Evolutionary conservation across 805 yeast species (phyloP).

Genomic region (Sugiyamaella marilandica): DNA sequence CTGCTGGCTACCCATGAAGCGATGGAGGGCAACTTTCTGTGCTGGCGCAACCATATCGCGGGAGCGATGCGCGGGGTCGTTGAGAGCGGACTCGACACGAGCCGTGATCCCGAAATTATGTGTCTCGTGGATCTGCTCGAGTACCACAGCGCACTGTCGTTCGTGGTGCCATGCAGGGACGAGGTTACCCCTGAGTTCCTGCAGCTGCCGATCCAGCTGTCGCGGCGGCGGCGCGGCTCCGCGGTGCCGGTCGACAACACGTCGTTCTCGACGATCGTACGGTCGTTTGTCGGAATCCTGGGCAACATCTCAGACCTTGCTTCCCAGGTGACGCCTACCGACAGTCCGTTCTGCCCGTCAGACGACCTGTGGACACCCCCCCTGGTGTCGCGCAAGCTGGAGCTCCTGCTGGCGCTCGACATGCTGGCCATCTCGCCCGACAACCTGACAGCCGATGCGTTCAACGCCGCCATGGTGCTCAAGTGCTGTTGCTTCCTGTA

Average conservation of each 20-base stretch:
- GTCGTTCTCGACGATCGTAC: slow-evolving; percentile 2
- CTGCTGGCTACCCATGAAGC: slow-evolving; percentile 18
- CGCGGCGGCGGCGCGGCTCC: neutral
- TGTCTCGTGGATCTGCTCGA: slow-evolving; percentile 8
- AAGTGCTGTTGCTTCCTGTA: slow-evolving; percentile 14
- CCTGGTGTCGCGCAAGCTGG: neutral
- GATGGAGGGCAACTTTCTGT: slow-evolving; percentile 10
- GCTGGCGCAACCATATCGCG: slow-evolving; percentile 17
- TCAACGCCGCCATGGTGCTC: slow-evolving; percentile 12
- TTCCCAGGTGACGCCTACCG: neutral
- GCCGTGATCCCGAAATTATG: slow-evolving; percentile 1
- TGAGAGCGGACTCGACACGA: neutral
- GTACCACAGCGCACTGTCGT: slow-evolving; percentile 16
- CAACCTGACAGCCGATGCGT: slow-evolving; percentile 7
- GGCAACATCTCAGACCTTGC: neutral
- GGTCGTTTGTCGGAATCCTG: neutral
- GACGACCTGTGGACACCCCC: slow-evolving; percentile 4
- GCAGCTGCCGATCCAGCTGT: neutral
- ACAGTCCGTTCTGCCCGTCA: neutral
- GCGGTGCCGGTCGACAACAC: slow-evolving; percentile 6
- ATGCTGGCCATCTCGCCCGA: slow-evolving; percentile 4
- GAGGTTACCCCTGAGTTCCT: neutral
- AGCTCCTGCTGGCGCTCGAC: slow-evolving; percentile 8
- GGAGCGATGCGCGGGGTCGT: slow-evolving; percentile 15
- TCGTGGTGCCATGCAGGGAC: neutral